phyloP scores from a whole-genome alignment of 2,329 filamentous ascomycete genomes.

The Dactylonectria estremocensis region DNA sequence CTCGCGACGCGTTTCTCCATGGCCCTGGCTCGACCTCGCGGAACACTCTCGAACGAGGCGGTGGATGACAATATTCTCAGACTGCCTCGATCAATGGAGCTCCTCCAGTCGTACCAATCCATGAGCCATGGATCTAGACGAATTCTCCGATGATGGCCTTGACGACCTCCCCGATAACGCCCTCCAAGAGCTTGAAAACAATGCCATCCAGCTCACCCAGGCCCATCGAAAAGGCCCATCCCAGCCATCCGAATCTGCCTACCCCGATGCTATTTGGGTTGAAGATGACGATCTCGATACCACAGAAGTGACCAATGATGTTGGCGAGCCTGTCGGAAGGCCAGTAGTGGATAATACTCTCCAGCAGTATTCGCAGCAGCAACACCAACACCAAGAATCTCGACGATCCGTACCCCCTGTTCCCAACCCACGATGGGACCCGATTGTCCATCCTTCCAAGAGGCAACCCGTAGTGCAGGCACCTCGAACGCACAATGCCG shows the following conservation, averaged over 20 bases:
- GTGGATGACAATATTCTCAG: slow-evolving; percentile 10
- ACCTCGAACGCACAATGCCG: slow-evolving; percentile 34
- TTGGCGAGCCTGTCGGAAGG: slow-evolving; percentile 57
- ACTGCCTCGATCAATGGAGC: slow-evolving; percentile 44
- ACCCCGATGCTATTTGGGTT: slow-evolving; percentile 60
- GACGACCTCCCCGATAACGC: slow-evolving; percentile 72
- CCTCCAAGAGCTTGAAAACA: slow-evolving; percentile 75
- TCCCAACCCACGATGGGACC: slow-evolving; percentile 59
- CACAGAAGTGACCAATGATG: slow-evolving; percentile 68
- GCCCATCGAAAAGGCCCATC: slow-evolving; percentile 45
- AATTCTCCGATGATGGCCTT: slow-evolving; percentile 76
- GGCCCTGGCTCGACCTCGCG: slow-evolving; percentile 1
- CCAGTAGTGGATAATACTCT: slow-evolving; percentile 55
- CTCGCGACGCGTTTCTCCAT: slow-evolving; percentile 46
- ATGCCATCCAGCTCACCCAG: slow-evolving; percentile 74
- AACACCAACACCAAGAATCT: slow-evolving; percentile 38
- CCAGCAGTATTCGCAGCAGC: slow-evolving; percentile 50
- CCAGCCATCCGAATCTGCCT: slow-evolving; percentile 44
- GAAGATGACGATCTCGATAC: slow-evolving; percentile 73
- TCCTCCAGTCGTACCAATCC: slow-evolving; percentile 23
- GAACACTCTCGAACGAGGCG: slow-evolving; percentile 21
- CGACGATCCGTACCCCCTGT: slow-evolving; percentile 51
- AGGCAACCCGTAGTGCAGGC: slow-evolving; percentile 35
- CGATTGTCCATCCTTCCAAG: slow-evolving; percentile 47
- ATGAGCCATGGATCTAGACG: slow-evolving; percentile 63